Evolutionary conservation across 2,329 filamentous ascomycete genomes (phyloP).

Genomic region (Penicillium fuscoglaucum): DNA sequence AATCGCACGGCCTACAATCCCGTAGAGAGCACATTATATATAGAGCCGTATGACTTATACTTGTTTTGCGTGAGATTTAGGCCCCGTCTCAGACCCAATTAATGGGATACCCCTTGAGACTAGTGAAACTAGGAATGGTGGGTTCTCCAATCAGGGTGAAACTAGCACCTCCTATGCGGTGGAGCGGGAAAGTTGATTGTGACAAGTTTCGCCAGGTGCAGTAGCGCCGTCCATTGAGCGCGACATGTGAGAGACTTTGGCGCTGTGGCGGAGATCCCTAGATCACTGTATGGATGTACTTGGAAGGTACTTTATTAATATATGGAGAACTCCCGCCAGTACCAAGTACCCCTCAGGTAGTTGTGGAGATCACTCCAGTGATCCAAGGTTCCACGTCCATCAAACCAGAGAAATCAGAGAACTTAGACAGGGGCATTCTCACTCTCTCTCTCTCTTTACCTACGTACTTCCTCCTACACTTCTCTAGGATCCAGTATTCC

Average conservation of each 20-base stretch:
- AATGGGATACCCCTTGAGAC: neutral
- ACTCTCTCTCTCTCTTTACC: no score
- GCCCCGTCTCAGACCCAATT: neutral
- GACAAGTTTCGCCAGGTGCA: conserved; percentile 23
- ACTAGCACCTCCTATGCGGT: conserved; percentile 4
- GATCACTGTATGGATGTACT: neutral
- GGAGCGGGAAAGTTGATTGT: conserved; percentile 22
- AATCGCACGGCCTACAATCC: neutral
- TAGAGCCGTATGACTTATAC: neutral
- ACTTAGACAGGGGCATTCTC: neutral
- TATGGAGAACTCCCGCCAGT: neutral
- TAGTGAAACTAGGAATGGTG: conserved; percentile 17
- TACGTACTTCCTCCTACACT: neutral
- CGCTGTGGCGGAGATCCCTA: conserved; percentile 19
- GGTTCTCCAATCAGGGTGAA: conserved; percentile 9
- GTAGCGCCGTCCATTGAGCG: conserved; percentile 19
- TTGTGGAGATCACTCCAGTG: conserved; percentile 3
- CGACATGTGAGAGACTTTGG: conserved; percentile 17
- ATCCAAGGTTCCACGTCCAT: conserved; percentile 14
- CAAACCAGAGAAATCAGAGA: conserved; percentile 11
- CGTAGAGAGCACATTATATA: neutral
- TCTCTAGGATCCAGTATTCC: neutral
- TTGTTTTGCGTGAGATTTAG: conserved; percentile 1
- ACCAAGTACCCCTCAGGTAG: neutral
- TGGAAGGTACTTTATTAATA: neutral